These are phyloP conservation scores for Pecoramyces ruminantium DNA, from an alignment of 192 early-diverging fungal genomes.

Conservation along the genomic window DNA sequence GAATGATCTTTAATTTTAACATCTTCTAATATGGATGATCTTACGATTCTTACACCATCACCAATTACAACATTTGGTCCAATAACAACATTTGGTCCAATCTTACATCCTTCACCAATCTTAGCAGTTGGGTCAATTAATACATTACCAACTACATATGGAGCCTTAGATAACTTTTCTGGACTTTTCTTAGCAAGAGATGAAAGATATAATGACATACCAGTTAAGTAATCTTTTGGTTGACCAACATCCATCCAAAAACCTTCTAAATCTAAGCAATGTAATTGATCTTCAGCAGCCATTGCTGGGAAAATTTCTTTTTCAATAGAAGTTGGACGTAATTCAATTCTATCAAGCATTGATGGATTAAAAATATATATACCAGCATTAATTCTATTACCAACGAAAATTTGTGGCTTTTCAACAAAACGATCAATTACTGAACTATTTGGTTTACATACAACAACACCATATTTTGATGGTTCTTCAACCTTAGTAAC, in stretches of 20 bases:
- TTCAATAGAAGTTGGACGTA: conserved; percentile 92
- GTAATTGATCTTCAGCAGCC: conserved; percentile 70
- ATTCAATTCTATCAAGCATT: conserved; percentile 78
- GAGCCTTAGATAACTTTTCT: conserved; percentile 45
- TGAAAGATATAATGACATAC: conserved; percentile 80
- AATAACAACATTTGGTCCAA: conserved; percentile 94
- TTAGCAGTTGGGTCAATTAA: conserved; percentile 77
- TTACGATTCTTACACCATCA: conserved; percentile 82
- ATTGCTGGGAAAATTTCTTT: conserved; percentile 92
- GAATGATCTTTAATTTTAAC: conserved; percentile 72
- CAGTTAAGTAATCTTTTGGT: conserved; percentile 93
- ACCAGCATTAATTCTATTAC: conserved; percentile 91
- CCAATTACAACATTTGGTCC: conserved; percentile 85
- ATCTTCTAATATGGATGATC: conserved; percentile 75
- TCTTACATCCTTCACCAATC: conserved; percentile 88
- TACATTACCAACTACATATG: conserved; percentile 60
- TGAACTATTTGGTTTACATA: conserved; percentile 53
- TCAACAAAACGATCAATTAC: conserved; percentile 91
- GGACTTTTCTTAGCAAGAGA: conserved; percentile 65
- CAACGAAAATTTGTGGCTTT: conserved; percentile 87
- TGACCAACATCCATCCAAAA: conserved; percentile 99
- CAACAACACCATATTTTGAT: conserved; percentile 96
- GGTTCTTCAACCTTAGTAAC: conserved; percentile 95
- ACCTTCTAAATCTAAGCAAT: conserved; percentile 83
- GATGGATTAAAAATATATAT: conserved; percentile 93